Percentiles rank a stretch among this genome's conserved stretches.
phyloP scores from a whole-genome alignment of 805 yeast genomes.

The Lipomyces yamanashiensis region DNA sequence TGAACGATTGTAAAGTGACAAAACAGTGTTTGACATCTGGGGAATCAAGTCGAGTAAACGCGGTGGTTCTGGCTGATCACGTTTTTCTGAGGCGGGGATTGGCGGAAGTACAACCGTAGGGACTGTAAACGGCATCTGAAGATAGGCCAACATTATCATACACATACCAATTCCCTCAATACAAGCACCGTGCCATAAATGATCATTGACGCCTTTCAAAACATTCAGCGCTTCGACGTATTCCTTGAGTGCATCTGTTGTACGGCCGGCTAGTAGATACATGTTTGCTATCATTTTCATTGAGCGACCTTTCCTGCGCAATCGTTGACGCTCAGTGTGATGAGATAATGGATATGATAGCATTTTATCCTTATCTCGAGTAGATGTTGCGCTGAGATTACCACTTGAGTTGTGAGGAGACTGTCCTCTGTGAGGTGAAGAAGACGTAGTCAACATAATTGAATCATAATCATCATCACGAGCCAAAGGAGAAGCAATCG shows the following conservation, averaged over 20 bases:
- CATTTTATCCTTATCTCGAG: slow-evolving; percentile 11
- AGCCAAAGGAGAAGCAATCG: slow-evolving; percentile 37
- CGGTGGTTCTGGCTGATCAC: slow-evolving; percentile 28
- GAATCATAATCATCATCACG: slow-evolving; percentile 36
- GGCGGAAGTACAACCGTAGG: slow-evolving; percentile 42
- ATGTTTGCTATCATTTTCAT: slow-evolving; percentile 76
- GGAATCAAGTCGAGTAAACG: slow-evolving; percentile 36
- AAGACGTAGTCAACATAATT: slow-evolving; percentile 15
- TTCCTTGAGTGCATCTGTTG: slow-evolving; percentile 68
- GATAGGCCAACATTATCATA: slow-evolving; percentile 60
- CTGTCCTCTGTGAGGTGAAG: slow-evolving; percentile 7
- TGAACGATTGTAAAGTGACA: slow-evolving; percentile 53
- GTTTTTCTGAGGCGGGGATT: slow-evolving; percentile 7
- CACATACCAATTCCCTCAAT: slow-evolving; percentile 80
- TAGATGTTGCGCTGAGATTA: slow-evolving; percentile 20
- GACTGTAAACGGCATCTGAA: slow-evolving; percentile 54
- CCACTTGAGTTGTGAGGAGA: slow-evolving; percentile 24
- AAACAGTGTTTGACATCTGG: slow-evolving; percentile 33
- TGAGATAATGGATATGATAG: slow-evolving; percentile 32
- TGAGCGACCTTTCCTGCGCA: slow-evolving; percentile 71
- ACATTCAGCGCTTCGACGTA: slow-evolving; percentile 73
- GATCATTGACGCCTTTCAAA: slow-evolving; percentile 68
- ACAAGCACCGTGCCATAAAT: slow-evolving; percentile 86
- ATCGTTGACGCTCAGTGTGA: slow-evolving; percentile 46
- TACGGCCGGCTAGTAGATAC: slow-evolving; percentile 78